phyloP scores from a whole-genome alignment of 2,329 filamentous ascomycete genomes.

The Claviceps maximensis region DNA sequence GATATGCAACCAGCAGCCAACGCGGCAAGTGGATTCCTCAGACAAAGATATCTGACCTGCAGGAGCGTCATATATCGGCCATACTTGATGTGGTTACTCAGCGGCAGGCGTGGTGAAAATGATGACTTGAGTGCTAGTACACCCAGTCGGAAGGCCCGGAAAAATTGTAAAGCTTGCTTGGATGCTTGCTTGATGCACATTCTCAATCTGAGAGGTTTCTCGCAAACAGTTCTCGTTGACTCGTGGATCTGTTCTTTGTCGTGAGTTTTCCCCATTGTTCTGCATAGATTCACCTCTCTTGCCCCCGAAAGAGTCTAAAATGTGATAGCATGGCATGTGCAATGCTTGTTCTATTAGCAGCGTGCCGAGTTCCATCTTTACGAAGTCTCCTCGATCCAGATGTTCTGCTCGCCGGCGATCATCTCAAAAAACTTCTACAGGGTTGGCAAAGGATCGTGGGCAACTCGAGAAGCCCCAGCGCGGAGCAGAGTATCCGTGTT shows the following conservation, averaged over 20 bases:
- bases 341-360: constrained; percentile 35
- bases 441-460: constrained; percentile 29
- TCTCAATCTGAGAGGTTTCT: constrained; percentile 31
- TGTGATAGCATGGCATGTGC: constrained; percentile 31
- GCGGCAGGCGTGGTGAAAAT: constrained; percentile 18
- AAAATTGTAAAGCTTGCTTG: constrained; percentile 30
- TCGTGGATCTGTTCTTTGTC: constrained; percentile 42
- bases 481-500: constrained; percentile 32
- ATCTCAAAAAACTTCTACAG: constrained; percentile 26
- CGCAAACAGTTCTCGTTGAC: constrained; percentile 38
- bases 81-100: constrained; percentile 36
- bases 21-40: constrained; percentile 32
- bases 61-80: constrained; percentile 39
- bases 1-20: constrained; percentile 17
- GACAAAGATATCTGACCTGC: constrained; percentile 38
- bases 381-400: constrained; percentile 25
- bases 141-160: constrained; percentile 21
- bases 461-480: constrained; percentile 28
- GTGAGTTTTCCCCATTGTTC: constrained; percentile 19
- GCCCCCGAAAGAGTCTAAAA: background rate
- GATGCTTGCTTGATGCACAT: constrained; percentile 36
- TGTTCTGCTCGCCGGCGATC: constrained; percentile 25
- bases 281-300: background rate
- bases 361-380: constrained; percentile 25
- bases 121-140: constrained; percentile 13